Base-by-base conservation (phyloP, 2,329 filamentous ascomycete species). In the Colletotrichum tamarilloi region DNA sequence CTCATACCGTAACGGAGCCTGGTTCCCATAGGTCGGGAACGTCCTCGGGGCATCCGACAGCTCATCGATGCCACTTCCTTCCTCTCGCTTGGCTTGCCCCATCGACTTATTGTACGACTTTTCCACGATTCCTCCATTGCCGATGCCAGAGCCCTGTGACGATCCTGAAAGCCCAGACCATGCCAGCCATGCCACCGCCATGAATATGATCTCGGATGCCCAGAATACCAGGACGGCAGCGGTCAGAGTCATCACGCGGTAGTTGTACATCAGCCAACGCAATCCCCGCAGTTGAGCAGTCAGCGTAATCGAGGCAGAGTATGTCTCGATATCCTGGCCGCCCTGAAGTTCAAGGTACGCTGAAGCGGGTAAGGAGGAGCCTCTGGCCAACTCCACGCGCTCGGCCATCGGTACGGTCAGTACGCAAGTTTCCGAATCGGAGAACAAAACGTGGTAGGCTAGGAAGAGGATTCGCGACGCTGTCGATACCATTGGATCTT, bases 181-280 rank as follows among this genome's bases (percentile, higher is more conserved):
- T 77, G 88, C 58, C 1, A 88, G 80, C 92, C 94, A 97, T 0
- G 89, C 91, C 1, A 92, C 49, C 1, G 87, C 85, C 80, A 93
- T 89, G 55, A 92, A 92, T 0, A 91, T 75, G 78, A 97, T 87
- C 79, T 96, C 95, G 14, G 91, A 90, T 1, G 85, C 80, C 95
- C 95, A 98, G 82, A 98, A 98, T 0, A 90, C 77, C 0, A 85
- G 82, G 0, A 92, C 94, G 77, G 95, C 93, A 1, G 92, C 78
- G 0, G 93, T 65, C 72, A 95, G 95, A 5, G 91, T 91, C 1
- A 91, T 81, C 46, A 97, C 78, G 14, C 93, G 91, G 84, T 96
- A 92, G 74, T 94, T 92, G 78, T 97, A 97, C 94, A 99, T 97
- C 68, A 95, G 78, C 91, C 93, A 97, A 62, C 93, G 86, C 74